Evolutionary conservation across 495 filamentous ascomycete genomes (phyloP), one percentile per base, ranked within the genome.

Genomic region (Xylaria longipes): DNA sequence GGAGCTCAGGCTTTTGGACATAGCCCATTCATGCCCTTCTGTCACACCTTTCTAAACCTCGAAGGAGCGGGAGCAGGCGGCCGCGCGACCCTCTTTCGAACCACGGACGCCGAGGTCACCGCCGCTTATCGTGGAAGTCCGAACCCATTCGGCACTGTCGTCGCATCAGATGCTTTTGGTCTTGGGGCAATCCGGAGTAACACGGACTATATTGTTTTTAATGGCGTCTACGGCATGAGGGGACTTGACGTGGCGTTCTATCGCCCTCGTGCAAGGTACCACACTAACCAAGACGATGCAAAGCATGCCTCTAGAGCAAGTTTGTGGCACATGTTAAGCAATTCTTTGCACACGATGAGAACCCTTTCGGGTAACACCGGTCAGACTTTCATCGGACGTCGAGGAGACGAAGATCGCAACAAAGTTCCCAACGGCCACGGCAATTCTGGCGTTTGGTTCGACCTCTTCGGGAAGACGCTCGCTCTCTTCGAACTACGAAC

Each of bases 61-160:
- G 96, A 99, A 81, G 96, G 96, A 15, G 95, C 96, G 48, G 96
- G 96, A 57, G 96, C 95, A 43, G 96, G 96, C 22, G 95, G 96
- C 9, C 89, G 94, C 60, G 95, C 96, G 11, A 92, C 89, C 7
- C 80, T 98, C 11, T 97, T 99, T 80, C 88, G 96, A 43, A 91
- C 89, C 62, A 94, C 94, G 0, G 95, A 98, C 80, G 88, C 89
- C 7, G 93, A 98, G 82, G 93, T 97, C 41, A 96, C 94, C 0
- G 86, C 84, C 62, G 90, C 89, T 29, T 98, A 98, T 81, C 85
- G 87, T 72, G 87, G 86, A 25, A 87, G 88, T 48, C 83, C 86
- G 52, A 82, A 94, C 77, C 94, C 96, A 2, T 97, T 95, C 75
- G 96, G 95, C 14, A 91, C 90, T 29, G 91, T 97, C 22, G 81